Evolutionary conservation across 306 rosid species (phyloP).

Genomic region (Vicia villosa): DNA sequence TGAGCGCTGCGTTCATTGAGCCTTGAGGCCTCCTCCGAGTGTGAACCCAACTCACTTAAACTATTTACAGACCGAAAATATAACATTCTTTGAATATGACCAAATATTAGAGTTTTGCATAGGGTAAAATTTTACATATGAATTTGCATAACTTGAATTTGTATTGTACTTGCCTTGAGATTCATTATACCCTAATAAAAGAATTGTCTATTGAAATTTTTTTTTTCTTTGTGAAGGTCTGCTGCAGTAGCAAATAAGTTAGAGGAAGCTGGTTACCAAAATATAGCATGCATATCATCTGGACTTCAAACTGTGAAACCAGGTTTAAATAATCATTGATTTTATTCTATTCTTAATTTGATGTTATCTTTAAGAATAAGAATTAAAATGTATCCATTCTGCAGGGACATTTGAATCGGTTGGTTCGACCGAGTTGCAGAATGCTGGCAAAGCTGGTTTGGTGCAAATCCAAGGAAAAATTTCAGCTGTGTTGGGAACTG

Average conservation of each 20-base stretch:
- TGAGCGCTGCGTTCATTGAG: no score
- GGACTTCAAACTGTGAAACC: constrained; percentile 87
- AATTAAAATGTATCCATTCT: constrained; percentile 18
- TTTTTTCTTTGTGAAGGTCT: constrained; percentile 60
- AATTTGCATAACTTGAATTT: constrained; percentile 19
- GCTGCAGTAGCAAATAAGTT: constrained; percentile 72
- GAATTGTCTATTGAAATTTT: constrained; percentile 30
- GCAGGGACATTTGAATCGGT: constrained; percentile 81
- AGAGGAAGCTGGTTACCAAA: constrained; percentile 77
- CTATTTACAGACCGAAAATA: no score
- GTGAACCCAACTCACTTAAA: no score
- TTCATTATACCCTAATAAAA: not conserved
- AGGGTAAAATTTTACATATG: constrained; percentile 5
- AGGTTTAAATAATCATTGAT: constrained; percentile 48
- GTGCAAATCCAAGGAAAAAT: constrained; percentile 86
- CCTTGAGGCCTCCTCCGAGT: no score
- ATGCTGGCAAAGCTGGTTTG: constrained; percentile 96
- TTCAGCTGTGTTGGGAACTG: constrained; percentile 88
- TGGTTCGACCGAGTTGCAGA: constrained; percentile 75
- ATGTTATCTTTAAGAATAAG: not conserved
- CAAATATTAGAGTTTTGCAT: not conserved
- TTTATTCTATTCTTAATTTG: not conserved
- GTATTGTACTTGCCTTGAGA: not conserved
- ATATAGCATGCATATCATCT: constrained; percentile 78
- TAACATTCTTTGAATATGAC: not conserved